Evolutionary conservation across 2,329 filamentous ascomycete species (phyloP), one percentile per base, ranked within the genome.

Genomic region (Aureobasidium sp.): DNA sequence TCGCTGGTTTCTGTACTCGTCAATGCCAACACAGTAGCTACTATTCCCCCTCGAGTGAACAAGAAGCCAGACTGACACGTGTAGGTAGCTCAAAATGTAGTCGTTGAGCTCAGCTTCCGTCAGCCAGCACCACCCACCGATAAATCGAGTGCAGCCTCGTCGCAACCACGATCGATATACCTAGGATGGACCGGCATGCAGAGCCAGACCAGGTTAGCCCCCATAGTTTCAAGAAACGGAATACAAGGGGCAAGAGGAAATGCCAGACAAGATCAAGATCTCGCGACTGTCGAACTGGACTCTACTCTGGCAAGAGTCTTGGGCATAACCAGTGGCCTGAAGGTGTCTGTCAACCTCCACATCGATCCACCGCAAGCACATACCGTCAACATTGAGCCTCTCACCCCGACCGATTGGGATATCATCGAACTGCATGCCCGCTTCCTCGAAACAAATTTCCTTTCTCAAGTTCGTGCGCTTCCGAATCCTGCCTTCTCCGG

Each of bases 131-230:
- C 86, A 27, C 77, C 87, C 16, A 72, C 72, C 50, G 71, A 74
- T 18, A 80, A 81, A 63, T 66, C 72, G 15, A 77, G 78, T 67
- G 74, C 78, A 23, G 33, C 48, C 64, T 73, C 74, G 62, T 88
- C 89, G 71, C 88, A 87, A 74, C 40, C 55, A 42, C 66, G 64
- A 45, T 97, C 93, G 55, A 85, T 97, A 72, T 99, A 92, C 77
- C 85, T 97, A 67, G 96, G 96, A 77, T 99, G 96, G 96, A 98
- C 96, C 15, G 96, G 96, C 72, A 97, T 99, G 93, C 92, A 94
- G 70, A 98, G 95, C 84, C 97, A 95, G 85, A 90, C 93, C 75
- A 92, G 90, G 77, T 82, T 92, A 71, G 88, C 90, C 16, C 88
- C 93, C 0, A 86, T 95, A 33, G 89, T 96, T 33, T 87, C 88